Conservation (phyloP, 1,284 basidiomycete species). For the Rhodotorula sp. region DNA sequence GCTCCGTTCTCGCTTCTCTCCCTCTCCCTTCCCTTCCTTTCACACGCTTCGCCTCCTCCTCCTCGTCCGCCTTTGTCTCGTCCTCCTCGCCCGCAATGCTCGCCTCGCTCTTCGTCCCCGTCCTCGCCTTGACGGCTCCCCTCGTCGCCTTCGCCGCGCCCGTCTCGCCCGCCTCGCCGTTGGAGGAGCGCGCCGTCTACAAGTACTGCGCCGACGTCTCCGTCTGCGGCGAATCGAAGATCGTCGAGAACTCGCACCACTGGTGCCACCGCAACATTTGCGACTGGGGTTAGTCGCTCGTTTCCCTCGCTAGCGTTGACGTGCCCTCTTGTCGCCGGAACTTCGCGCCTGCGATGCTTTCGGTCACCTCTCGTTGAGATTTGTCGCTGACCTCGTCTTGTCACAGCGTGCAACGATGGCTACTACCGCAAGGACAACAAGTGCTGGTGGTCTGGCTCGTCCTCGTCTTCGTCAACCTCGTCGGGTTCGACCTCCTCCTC, state of each 20-base stretch:
- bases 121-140: conserved; percentile 1
- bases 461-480: neutral
- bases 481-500: neutral
- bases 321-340: neutral
- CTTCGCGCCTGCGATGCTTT: no score
- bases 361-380: neutral
- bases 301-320: neutral
- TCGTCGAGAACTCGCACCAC: conserved; percentile 13
- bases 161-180: neutral
- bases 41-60: neutral
- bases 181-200: conserved; percentile 10
- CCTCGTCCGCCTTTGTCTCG: neutral
- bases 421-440: conserved; percentile 1
- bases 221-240: conserved; percentile 1
- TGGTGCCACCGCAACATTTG: conserved; percentile 6
- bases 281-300: conserved; percentile 8
- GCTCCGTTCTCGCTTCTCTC: neutral
- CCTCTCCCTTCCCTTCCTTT: neutral
- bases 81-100: conserved; percentile 5
- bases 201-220: neutral
- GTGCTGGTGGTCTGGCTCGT: neutral
- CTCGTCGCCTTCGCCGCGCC: conserved; percentile 5
- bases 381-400: neutral
- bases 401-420: conserved; percentile 6
- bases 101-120: conserved; percentile 4